phyloP scores from a whole-genome alignment of 345 rosid genomes.

The Populus euphratica region DNA sequence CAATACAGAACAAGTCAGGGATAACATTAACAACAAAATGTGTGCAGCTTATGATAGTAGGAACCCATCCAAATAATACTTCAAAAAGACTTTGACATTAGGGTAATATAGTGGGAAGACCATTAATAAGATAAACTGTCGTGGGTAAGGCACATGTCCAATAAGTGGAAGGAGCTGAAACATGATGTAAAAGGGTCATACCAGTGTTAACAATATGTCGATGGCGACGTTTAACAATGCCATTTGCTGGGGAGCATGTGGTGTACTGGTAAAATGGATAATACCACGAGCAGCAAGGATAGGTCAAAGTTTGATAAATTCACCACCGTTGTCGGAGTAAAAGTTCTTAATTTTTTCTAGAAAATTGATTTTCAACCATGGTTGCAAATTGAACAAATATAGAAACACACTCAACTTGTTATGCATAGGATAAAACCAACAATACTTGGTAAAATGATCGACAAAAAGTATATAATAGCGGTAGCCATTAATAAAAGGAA shows the following conservation, averaged over 20 bases:
- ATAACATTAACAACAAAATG: no score
- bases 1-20: no score
- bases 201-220: neutral
- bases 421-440: no score
- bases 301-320: neutral
- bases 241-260: neutral
- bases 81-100: neutral
- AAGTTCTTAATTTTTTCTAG: no score
- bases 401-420: no score
- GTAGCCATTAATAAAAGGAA: no score
- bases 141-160: neutral
- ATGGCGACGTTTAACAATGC: neutral
- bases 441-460: no score
- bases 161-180: neutral
- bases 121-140: neutral
- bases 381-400: no score
- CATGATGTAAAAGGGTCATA: neutral
- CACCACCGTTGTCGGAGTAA: neutral
- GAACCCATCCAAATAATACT: no score
- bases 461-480: no score
- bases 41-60: no score
- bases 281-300: neutral
- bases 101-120: rapidly evolving
- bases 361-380: neutral
- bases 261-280: neutral